Evolutionary conservation across 164 flowering plant species (phyloP).

Genomic region (Tetracentron sinense): DNA sequence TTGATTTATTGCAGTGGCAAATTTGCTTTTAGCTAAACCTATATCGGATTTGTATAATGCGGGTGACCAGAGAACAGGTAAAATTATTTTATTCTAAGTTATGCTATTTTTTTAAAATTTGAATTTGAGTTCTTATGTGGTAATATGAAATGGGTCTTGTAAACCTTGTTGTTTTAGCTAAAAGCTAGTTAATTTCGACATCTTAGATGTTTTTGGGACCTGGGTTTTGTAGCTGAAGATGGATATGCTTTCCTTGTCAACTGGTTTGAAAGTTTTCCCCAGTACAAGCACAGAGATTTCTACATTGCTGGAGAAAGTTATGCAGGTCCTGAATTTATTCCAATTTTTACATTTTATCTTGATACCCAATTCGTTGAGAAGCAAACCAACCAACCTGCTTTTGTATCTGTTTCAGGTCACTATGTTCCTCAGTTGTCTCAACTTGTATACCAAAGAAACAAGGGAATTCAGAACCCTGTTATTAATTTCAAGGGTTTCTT

Average conservation of each 20-base stretch:
- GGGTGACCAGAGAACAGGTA: constrained; percentile 91
- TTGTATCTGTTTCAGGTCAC: constrained; percentile 60
- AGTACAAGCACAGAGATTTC: constrained; percentile 85
- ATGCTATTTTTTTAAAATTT: constrained; percentile 3
- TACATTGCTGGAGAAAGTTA: constrained; percentile 86
- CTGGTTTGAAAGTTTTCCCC: constrained; percentile 94
- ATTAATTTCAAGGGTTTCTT: constrained; percentile 86
- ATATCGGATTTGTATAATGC: constrained; percentile 67
- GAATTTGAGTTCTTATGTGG: neutral
- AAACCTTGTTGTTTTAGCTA: neutral
- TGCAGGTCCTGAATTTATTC: constrained; percentile 29
- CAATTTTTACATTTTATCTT: neutral
- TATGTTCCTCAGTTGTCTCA: constrained; percentile 92
- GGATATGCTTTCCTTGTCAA: constrained; percentile 57
- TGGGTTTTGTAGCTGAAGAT: constrained; percentile 80
- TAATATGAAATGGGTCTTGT: neutral
- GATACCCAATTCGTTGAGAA: neutral
- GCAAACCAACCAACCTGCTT: neutral
- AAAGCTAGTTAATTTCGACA: neutral
- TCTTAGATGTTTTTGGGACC: constrained; percentile 19
- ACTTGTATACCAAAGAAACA: constrained; percentile 59
- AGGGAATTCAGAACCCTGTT: constrained; percentile 60
- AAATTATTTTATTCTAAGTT: neutral
- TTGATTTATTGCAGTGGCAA: constrained; percentile 55
- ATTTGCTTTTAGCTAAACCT: constrained; percentile 85